Base-by-base conservation (phyloP, 345 rosid genomes). In the Arabis alpina region DNA sequence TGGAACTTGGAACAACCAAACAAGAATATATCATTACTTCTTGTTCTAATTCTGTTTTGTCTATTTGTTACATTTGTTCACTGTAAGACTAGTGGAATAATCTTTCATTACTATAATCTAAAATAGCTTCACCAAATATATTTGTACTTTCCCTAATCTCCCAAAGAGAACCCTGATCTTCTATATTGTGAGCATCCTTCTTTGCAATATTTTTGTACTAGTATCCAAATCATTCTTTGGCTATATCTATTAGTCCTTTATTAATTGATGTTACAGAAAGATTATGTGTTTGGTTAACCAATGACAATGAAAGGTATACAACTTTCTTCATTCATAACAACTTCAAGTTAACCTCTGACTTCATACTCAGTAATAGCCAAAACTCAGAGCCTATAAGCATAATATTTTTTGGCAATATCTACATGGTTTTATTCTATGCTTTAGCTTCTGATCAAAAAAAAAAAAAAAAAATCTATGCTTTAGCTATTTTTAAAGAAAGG, bases 301-400 rank as follows among this genome's bases (percentile, higher is more conserved):
- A 68, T 47, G 39, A 37, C n/a, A 57, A 58, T 58, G 73, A 57
- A 47, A 48, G 30, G 37, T 69, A 15, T 48, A 47, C 4, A n/a
- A n/a, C 13, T 25, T 27, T 27, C 40, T 50, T 32, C 53, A 32
- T 44, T 9, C 48, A 39, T 15, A 8, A 65, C 44, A 30, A 54
- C 62, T 32, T 13, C 13, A 45, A 32, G 16, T 25, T 24, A 48
- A 15, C 28, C 16, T 44, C 37, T 58, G 58, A 48, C 57, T 24
- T 16, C 24, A 4, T 10, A 1, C 10, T 4, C n/a, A 14, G 49
- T 67, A 5, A 8, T 48, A 34, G 55, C 55, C 30, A 43, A 40
- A 23, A 11, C 32, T 37, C 37, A 45, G 34, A 67, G 23, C 27
- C 34, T 30, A 16, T 43, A 12, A 30, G 36, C 34, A 12, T 25